Base-by-base conservation (phyloP, 2,329 filamentous ascomycete genomes). In the Triangularia verruculosa region DNA sequence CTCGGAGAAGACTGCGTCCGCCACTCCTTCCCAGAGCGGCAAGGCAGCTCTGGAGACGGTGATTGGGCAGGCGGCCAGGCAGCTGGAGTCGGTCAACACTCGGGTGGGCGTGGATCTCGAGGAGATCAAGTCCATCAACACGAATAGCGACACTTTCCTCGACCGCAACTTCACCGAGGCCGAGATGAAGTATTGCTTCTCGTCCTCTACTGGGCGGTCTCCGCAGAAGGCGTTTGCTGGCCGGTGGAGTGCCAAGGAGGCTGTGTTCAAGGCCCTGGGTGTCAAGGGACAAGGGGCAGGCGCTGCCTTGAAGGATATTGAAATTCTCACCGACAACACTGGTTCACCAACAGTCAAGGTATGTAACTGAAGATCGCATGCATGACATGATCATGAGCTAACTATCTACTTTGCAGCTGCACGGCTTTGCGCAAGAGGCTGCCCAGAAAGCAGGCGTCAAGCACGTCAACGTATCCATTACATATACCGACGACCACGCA, bases 211-310 rank as follows among this genome's bases (percentile, higher is more conserved):
- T 25, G 70, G 92, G 15, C 80, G 92, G 5, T 89, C 86, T 74
- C 91, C 93, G 1, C 92, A 92, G 74, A 91, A 93, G 69, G 96
- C 92, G 59, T 99, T 97, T 78, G 92, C 94, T 4, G 95, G 95
- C 57, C 88, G 93, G 70, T 99, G 95, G 95, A 94, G 90, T 72
- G 95, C 95, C 34, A 99, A 99, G 82, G 95, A 99, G 80, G 95
- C 95, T 27, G 93, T 99, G 0, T 99, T 99, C 85, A 99, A 99
- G 86, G 93, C 92, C 39, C 83, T 99, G 13, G 93, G 93, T 69
- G 93, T 98, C 12, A 80, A 85, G 70, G 90, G 93, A 78, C 89
- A 91, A 78, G 95, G 95, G 66, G 93, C 90, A 9, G 95, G 96
- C 68, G 94, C 95, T 64, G 84, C 92, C 15, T 78, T 99, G 78